Percentiles rank a stretch among this genome's conserved stretches.
Evolutionary conservation across 176 grass and related monocot species (phyloP).

Genomic region (Zizania latifolia): DNA sequence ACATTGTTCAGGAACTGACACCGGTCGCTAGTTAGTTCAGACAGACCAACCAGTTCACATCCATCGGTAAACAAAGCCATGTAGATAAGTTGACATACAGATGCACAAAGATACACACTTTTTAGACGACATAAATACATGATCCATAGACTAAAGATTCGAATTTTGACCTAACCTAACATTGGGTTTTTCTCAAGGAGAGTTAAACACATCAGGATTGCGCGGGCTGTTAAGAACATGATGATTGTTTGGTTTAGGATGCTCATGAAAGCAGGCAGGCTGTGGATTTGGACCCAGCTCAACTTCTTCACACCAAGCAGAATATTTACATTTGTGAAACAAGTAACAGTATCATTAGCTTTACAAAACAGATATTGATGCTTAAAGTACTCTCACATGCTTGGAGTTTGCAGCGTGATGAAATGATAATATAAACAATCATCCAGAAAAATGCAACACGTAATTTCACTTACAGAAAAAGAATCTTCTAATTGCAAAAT

Average conservation of each 20-base stretch:
- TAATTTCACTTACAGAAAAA: not conserved
- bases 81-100: not conserved
- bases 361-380: too few species aligned
- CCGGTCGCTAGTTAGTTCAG: not conserved
- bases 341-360: not conserved
- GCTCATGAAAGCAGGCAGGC: constrained; percentile 3
- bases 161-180: not conserved
- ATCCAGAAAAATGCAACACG: not conserved
- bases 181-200: not conserved
- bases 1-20: not conserved
- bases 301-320: constrained; percentile 32
- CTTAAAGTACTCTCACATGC: too few species aligned
- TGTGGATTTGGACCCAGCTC: not conserved
- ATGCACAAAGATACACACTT: not conserved
- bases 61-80: not conserved
- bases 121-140: not conserved
- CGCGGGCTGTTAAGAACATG: too few species aligned
- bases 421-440: not conserved
- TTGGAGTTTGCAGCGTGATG: not conserved
- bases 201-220: not conserved
- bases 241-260: constrained; percentile 15
- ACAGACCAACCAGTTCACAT: not conserved
- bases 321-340: constrained; percentile 36
- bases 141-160: not conserved
- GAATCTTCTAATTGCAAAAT: not conserved